Percentiles rank a stretch among this genome's conserved stretches.
Evolutionary conservation across 257 asterid genomes (phyloP).

Genomic region (Handroanthus guayacan): DNA sequence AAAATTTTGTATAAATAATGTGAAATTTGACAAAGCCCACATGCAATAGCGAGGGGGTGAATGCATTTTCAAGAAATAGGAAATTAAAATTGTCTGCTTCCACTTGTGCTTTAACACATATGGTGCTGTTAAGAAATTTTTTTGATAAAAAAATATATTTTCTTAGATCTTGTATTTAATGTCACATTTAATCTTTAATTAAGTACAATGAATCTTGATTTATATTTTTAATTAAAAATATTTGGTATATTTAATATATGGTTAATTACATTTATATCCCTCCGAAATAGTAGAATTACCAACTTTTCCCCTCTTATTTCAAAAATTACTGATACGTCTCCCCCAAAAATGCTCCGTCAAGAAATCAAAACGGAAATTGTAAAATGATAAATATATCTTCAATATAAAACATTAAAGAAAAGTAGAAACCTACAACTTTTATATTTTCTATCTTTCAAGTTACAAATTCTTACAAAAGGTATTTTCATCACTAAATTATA

Average conservation of each 20-base stretch:
- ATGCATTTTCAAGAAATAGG: constrained; percentile 42
- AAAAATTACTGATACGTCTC: no score
- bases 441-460: no score
- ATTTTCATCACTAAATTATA: no score
- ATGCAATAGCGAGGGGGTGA: constrained; percentile 39
- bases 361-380: no score
- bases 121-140: constrained; percentile 19
- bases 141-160: background rate
- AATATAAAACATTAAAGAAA: no score
- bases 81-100: constrained; percentile 30
- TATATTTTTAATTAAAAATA: background rate
- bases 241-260: background rate
- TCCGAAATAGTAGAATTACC: no score
- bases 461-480: no score
- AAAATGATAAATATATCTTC: no score
- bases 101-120: constrained; percentile 33
- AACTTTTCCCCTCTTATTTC: no score
- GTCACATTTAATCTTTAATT: background rate
- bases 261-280: no score
- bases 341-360: no score
- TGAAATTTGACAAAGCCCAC: constrained; percentile 41
- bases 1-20: background rate
- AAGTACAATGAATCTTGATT: background rate
- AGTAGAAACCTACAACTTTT: no score
- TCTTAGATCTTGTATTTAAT: background rate